Evolutionary conservation across 176 grass and related monocot genomes (phyloP), one percentile per base, ranked within the genome.

Genomic region (Aegilops speltoides): DNA sequence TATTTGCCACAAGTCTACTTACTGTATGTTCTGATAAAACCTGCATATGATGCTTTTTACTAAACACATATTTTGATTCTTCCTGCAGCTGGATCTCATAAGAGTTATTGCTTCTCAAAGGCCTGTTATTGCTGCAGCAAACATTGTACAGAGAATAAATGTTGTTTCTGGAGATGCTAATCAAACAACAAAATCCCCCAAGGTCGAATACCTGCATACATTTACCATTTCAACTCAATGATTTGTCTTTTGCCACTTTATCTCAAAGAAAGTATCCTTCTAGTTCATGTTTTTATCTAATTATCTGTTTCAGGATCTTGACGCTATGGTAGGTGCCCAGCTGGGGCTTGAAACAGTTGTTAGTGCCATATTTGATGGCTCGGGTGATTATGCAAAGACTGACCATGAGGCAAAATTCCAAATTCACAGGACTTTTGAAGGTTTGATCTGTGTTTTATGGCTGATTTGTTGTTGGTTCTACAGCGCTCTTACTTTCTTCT

Each of bases 31-130:
- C 43, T 76, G 12, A 45, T 76, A 54, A 48, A 76, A 76, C 73
- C 32, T 45, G 17, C 79, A 6, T 33, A 5, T 34, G 67, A 36
- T 86, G 61, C 46, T 80, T 73, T 80, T 80, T 82, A 59, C 46
- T 66, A 54, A 72, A 59, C 71, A 50, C 78, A 26, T 87, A 43
- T 70, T 7, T 54, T 7, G 23, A 64, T 84, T 79, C 26, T 79
- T 90, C 23, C 16, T 88, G 77, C 88, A 98, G 97, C 82, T 98
- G 76, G 97, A 98, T 88, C 89, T 98, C 73, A 96, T 98, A 57
- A 98, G 84, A 92, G 92, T 96, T 19, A 87, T 90, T 87, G 90
- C 94, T 90, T 94, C 89, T 83, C 97, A 90, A 93, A 94, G 95
- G 84, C 92, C 94, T 81, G 54, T 91, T 66, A 88, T 98, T 82